Conservation (phyloP, 345 rosid genomes). For the Combretum micranthum region DNA sequence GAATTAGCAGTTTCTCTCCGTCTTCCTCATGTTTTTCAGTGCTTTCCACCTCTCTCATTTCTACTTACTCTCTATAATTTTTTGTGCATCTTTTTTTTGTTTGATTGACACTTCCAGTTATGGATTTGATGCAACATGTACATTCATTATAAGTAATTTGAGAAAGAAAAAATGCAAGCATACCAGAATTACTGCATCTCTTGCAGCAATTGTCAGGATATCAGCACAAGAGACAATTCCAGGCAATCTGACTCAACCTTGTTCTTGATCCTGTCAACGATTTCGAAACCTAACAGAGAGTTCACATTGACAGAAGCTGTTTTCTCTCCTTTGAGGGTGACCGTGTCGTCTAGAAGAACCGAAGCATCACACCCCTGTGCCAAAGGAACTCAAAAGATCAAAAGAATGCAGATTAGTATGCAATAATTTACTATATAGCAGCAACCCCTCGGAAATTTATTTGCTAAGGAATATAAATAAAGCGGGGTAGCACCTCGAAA, state of each 20-base stretch:
- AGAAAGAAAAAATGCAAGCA: neutral
- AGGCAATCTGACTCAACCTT: constrained; percentile 81
- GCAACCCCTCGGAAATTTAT: neutral
- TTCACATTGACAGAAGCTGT: constrained; percentile 48
- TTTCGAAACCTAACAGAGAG: constrained; percentile 52
- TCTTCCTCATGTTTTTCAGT: no score
- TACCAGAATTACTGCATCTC: constrained; percentile 89
- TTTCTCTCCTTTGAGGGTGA: constrained; percentile 63
- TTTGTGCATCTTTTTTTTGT: neutral
- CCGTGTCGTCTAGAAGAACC: constrained; percentile 73
- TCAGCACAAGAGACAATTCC: constrained; percentile 92
- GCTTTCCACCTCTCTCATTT: no score
- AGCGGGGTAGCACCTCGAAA: no score
- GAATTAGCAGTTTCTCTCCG: no score
- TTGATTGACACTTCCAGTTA: no score
- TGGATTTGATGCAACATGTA: no score
- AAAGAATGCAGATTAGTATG: neutral
- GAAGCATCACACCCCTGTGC: constrained; percentile 91
- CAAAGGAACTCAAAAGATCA: neutral
- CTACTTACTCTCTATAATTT: no score
- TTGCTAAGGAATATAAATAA: neutral
- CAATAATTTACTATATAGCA: neutral
- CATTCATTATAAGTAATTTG: neutral
- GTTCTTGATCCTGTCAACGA: constrained; percentile 78
- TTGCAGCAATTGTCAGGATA: constrained; percentile 76